Evolutionary conservation across 495 filamentous ascomycete genomes (phyloP).

Genomic region (Aspergillus hancockii): DNA sequence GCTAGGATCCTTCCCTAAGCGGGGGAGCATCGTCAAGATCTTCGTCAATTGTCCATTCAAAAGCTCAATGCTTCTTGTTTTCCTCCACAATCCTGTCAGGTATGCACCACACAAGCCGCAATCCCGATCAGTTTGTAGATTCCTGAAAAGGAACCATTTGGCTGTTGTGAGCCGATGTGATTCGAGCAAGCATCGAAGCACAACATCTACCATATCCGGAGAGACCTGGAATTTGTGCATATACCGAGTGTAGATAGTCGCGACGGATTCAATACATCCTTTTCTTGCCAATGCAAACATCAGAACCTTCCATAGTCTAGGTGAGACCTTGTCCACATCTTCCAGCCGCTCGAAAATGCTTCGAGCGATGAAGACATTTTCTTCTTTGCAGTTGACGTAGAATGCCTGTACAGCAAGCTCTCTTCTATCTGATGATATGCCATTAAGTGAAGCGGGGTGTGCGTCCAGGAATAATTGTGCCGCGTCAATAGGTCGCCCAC

Average conservation of each 20-base stretch:
- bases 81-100: slow-evolving; percentile 46
- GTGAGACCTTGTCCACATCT: slow-evolving; percentile 33
- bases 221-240: slow-evolving; percentile 30
- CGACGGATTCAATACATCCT: slow-evolving; percentile 42
- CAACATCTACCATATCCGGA: slow-evolving; percentile 37
- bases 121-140: slow-evolving; percentile 33
- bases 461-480: slow-evolving; percentile 39
- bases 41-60: slow-evolving; percentile 36
- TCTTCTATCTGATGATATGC: slow-evolving; percentile 32
- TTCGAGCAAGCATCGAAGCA: slow-evolving; percentile 44
- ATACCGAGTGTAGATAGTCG: slow-evolving; percentile 35
- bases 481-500: slow-evolving; percentile 36
- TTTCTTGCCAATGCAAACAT: slow-evolving; percentile 43
- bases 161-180: slow-evolving; percentile 39
- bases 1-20: slow-evolving; percentile 31
- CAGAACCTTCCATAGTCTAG: slow-evolving; percentile 41
- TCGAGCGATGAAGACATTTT: slow-evolving; percentile 42
- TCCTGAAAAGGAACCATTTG: slow-evolving; percentile 35
- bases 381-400: slow-evolving; percentile 39
- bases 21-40: slow-evolving; percentile 27
- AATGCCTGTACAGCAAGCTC: slow-evolving; percentile 36
- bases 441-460: slow-evolving; percentile 18
- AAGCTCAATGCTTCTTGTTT: slow-evolving; percentile 42
- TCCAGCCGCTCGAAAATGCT: slow-evolving; percentile 41
- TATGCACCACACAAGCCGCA: slow-evolving; percentile 43